Conservation (phyloP, 1,284 basidiomycete genomes). For the Neolentinus lepideus region DNA sequence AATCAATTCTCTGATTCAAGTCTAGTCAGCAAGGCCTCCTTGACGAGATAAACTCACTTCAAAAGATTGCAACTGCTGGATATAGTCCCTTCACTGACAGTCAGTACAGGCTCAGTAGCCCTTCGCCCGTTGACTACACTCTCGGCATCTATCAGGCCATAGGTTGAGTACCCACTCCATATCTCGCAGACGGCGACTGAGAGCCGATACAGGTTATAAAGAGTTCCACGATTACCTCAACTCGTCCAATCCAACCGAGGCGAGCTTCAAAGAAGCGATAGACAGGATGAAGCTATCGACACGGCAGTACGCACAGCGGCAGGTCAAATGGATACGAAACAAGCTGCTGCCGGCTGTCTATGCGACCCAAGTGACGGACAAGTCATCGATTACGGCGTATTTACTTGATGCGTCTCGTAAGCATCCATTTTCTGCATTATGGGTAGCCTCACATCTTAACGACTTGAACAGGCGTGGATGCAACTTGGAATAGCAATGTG, state of each 20-base stretch:
- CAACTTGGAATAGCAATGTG: conserved; percentile 54
- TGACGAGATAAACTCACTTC: conserved; percentile 67
- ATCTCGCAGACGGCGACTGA: conserved; percentile 1
- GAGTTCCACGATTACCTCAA: conserved; percentile 75
- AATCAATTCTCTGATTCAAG: conserved; percentile 9
- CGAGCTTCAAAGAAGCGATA: conserved; percentile 52
- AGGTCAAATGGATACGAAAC: conserved; percentile 90
- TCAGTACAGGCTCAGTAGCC: conserved; percentile 2
- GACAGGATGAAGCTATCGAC: conserved; percentile 85
- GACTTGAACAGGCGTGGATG: conserved; percentile 39
- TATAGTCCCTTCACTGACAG: not conserved
- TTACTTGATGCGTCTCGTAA: conserved; percentile 75
- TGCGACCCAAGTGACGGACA: conserved; percentile 32
- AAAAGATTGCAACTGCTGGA: conserved; percentile 22
- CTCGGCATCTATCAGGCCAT: conserved; percentile 94
- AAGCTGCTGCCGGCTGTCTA: conserved; percentile 79
- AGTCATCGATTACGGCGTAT: conserved; percentile 34
- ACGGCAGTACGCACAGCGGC: conserved; percentile 86
- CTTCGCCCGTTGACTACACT: conserved; percentile 45
- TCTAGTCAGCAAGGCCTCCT: conserved; percentile 67
- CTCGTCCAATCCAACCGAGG: conserved; percentile 29
- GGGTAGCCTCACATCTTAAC: not conserved
- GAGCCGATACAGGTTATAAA: conserved; percentile 63
- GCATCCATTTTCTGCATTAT: not conserved
- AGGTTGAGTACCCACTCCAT: conserved; percentile 39